Evolutionary conservation across 1,284 basidiomycete species (phyloP), one percentile per base, ranked within the genome.

Genomic region (Ganoderma boninense): DNA sequence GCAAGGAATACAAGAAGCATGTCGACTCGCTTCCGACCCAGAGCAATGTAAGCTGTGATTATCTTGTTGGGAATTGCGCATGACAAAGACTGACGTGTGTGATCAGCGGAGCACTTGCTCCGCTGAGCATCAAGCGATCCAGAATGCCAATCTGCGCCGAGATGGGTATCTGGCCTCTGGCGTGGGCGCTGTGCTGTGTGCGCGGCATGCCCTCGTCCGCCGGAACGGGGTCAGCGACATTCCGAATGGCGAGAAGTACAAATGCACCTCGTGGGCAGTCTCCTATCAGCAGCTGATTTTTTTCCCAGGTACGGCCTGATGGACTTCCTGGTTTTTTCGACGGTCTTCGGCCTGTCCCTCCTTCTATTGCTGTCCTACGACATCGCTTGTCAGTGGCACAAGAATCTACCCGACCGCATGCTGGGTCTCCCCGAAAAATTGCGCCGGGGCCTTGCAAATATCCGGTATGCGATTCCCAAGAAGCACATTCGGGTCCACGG

Each of bases 201-300:
- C 76, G 0, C 74, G 80, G 0, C 83, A 84, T 66, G 77, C 79
- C 4, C 77, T 83, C 65, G 78, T 79, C 18, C 74, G 77, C 0
- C 78, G 77, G 0, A 77, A 73, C 23, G 76, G 78, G 0, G 72
- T 83, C 1, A 82, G 79, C 0, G 81, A 84, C 71, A 74, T 85
- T 1, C 82, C 83, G 62, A 74, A 77, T 11, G 82, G 83, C 0
- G 82, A 85, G 74, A 63, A 75, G 83, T 82, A 69, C n/a, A n/a
- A n/a, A n/a, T n/a, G n/a, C n/a, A n/a, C n/a, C n/a, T n/a, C n/a
- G n/a, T n/a, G n/a, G n/a, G n/a, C n/a, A n/a, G n/a, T n/a, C n/a
- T n/a, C n/a, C n/a, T n/a, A n/a, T n/a, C n/a, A 10, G 75, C 13
- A 84, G 84, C 66, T n/a, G n/a, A n/a, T n/a, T n/a, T n/a, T n/a